Percentiles rank a stretch among this genome's conserved stretches.
phyloP scores from a whole-genome alignment of 768 basidiomycete species.

The Leccinum pellstonianum region DNA sequence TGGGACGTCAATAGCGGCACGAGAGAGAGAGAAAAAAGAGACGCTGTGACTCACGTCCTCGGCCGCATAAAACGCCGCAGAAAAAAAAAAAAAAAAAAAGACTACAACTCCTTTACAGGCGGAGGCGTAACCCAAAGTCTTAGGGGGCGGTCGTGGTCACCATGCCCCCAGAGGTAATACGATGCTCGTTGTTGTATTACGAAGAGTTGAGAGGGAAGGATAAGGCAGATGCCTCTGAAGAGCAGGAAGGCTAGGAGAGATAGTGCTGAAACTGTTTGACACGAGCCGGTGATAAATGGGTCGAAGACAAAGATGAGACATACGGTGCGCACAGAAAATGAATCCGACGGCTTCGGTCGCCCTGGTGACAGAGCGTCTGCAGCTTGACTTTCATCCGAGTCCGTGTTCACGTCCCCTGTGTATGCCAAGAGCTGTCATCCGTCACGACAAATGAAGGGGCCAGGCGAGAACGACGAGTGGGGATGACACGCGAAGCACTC shows the following conservation, averaged over 20 bases:
- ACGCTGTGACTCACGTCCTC: constrained; percentile 14
- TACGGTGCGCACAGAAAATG: constrained; percentile 44
- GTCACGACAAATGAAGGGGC: no score
- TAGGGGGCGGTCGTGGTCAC: constrained; percentile 30
- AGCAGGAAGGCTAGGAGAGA: constrained; percentile 43
- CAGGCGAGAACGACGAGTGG: no score
- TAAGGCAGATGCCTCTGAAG: constrained; percentile 50
- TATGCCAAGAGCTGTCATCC: no score
- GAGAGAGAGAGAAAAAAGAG: no score
- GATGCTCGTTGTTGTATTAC: constrained; percentile 51
- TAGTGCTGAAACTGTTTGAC: constrained; percentile 39
- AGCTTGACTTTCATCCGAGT: no score
- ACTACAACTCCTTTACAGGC: constrained; percentile 28
- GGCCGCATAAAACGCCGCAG: neutral
- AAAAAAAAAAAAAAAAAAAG: neutral
- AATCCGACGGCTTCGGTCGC: constrained; percentile 15
- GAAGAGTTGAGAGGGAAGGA: constrained; percentile 57
- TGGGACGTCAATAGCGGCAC: constrained; percentile 5
- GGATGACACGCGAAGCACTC: no score
- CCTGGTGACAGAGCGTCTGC: no score
- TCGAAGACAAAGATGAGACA: neutral
- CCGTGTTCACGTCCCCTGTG: no score
- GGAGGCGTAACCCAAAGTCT: constrained; percentile 25
- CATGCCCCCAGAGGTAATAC: constrained; percentile 65
- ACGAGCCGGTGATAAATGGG: neutral